Evolutionary conservation across 768 basidiomycete species (phyloP).

Genomic region (Pleurotus cornucopiae): DNA sequence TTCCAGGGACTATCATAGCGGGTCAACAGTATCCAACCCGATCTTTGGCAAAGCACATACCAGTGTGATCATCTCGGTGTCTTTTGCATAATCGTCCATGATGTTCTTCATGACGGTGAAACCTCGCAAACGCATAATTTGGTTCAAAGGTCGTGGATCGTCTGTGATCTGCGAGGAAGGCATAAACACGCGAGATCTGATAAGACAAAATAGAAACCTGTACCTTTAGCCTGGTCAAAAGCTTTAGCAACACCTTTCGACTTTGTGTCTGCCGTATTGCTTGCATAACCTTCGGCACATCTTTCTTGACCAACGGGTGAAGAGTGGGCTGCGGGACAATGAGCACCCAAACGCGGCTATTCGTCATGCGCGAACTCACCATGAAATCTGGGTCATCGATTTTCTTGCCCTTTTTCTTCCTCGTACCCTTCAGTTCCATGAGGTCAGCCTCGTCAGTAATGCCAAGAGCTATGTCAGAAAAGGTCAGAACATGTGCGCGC

Average conservation of each 20-base stretch:
- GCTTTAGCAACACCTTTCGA: slow-evolving; percentile 74
- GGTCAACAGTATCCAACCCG: not conserved
- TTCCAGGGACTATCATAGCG: slow-evolving; percentile 47
- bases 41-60: slow-evolving; percentile 37
- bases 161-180: slow-evolving; percentile 65
- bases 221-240: slow-evolving; percentile 84
- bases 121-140: slow-evolving; percentile 90
- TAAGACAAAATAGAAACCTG: not conserved
- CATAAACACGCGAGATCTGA: too few species aligned
- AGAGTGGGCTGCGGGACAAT: slow-evolving; percentile 57
- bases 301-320: slow-evolving; percentile 69
- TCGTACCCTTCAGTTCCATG: slow-evolving; percentile 79
- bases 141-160: slow-evolving; percentile 70
- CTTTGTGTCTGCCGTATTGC: slow-evolving; percentile 87
- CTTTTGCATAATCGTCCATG: slow-evolving; percentile 68
- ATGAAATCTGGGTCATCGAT: slow-evolving; percentile 88
- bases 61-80: slow-evolving; percentile 64
- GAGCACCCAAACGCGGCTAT: not conserved
- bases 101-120: slow-evolving; percentile 90
- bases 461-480: slow-evolving; percentile 64
- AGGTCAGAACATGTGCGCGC: not conserved
- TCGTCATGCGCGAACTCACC: slow-evolving; percentile 37
- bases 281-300: slow-evolving; percentile 88
- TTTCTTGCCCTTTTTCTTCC: slow-evolving; percentile 89
- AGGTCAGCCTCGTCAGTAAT: slow-evolving; percentile 88